Conservation (phyloP, 257 asterid genomes). For the Plantago elongata region DNA sequence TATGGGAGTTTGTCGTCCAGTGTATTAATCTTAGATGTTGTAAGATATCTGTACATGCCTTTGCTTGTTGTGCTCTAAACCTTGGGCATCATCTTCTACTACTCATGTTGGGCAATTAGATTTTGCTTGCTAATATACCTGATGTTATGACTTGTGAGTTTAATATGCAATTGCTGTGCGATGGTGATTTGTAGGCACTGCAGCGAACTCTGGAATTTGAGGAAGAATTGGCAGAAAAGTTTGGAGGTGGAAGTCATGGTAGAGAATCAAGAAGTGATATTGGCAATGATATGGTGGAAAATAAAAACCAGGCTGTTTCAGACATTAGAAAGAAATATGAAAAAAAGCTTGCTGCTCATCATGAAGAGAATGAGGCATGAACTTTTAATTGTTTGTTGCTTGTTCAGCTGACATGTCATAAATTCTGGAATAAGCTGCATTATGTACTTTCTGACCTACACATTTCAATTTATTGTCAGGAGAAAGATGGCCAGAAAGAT, state of each 20-base stretch:
- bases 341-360: conserved; percentile 83
- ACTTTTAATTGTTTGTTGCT: conserved; percentile 20
- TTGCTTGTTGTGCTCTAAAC: neutral
- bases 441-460: conserved; percentile 18
- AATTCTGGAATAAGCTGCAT: conserved; percentile 14
- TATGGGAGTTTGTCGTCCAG: too few relatives aligned
- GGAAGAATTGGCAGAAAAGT: conserved; percentile 96
- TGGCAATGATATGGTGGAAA: conserved; percentile 63
- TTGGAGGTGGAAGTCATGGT: conserved; percentile 75
- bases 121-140: neutral
- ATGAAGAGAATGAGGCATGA: conserved; percentile 71
- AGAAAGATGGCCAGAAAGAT: conserved; percentile 61
- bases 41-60: neutral
- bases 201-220: conserved; percentile 97
- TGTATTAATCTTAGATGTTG: too few relatives aligned
- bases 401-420: conserved; percentile 19
- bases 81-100: conserved; percentile 5
- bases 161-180: conserved; percentile 18
- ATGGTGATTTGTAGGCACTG: conserved; percentile 49
- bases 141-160: neutral
- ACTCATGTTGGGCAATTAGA: conserved; percentile 10
- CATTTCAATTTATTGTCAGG: conserved; percentile 40
- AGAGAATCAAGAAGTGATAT: conserved; percentile 37
- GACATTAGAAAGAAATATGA: conserved; percentile 96
- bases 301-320: conserved; percentile 54